Evolutionary conservation across 2,329 filamentous ascomycete genomes (phyloP).

Genomic region (Pseudocercospora fijiensis): DNA sequence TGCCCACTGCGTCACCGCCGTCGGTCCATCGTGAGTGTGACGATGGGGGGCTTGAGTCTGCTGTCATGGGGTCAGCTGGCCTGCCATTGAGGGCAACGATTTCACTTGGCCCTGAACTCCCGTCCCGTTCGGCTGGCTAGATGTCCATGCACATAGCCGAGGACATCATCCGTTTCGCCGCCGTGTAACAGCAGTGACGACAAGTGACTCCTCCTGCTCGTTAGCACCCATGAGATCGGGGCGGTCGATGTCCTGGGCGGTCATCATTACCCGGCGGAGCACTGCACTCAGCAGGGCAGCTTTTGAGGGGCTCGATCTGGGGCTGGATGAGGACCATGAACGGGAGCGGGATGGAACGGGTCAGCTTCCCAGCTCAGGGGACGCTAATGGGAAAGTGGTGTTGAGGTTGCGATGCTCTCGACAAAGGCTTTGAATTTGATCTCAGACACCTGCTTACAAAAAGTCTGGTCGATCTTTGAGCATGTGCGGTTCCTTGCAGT

Average conservation of each 20-base stretch:
- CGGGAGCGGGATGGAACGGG: background rate
- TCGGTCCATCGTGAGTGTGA: slow-evolving; percentile 2
- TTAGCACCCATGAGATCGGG: background rate
- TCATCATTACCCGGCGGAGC: background rate
- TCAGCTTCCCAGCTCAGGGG: background rate
- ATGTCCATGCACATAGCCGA: slow-evolving; percentile 4
- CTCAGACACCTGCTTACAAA: background rate
- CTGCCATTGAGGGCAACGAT: background rate
- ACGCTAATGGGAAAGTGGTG: background rate
- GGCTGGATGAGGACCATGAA: background rate
- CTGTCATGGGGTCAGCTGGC: background rate
- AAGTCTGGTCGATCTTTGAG: background rate
- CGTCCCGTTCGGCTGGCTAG: background rate
- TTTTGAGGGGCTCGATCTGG: background rate
- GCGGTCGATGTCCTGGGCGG: background rate
- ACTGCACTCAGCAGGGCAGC: background rate
- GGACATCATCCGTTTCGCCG: background rate
- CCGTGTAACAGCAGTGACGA: background rate
- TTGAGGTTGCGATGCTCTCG: background rate
- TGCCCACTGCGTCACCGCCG: background rate
- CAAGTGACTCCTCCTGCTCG: background rate
- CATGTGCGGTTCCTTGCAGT: slow-evolving; percentile 14
- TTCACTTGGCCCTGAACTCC: background rate
- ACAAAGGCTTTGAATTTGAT: background rate
- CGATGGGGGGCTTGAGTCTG: background rate